Conservation (phyloP, 1,284 basidiomycete genomes). For the Leucoagaricus sp. region DNA sequence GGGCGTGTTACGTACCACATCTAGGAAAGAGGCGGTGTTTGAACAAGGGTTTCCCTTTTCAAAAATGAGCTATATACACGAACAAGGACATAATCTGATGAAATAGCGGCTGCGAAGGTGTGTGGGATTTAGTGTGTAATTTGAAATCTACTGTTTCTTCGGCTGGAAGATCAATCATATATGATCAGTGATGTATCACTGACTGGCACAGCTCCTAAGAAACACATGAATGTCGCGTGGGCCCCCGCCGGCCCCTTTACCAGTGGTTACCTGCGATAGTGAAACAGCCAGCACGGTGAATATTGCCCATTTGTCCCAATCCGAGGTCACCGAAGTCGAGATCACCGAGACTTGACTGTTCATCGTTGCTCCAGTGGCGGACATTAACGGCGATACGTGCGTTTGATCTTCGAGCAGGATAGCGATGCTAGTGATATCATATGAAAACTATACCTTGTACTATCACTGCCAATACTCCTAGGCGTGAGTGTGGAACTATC, state of each 20-base stretch:
- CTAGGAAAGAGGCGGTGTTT: too few species aligned
- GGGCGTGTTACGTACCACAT: too few species aligned
- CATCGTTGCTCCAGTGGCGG: neutral
- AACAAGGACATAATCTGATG: too few species aligned
- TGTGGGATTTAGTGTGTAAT: too few species aligned
- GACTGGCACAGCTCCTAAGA: neutral
- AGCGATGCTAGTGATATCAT: conserved; percentile 6
- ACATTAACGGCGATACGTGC: neutral
- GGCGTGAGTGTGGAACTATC: neutral
- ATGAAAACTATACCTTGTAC: conserved; percentile 2
- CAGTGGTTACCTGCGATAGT: neutral
- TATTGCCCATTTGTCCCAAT: neutral
- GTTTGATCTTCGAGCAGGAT: neutral
- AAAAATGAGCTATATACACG: too few species aligned
- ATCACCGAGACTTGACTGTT: neutral
- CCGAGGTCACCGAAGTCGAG: conserved; percentile 4
- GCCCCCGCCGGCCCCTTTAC: neutral
- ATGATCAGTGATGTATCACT: too few species aligned
- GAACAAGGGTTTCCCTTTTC: too few species aligned
- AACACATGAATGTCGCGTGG: conserved; percentile 6
- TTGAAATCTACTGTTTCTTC: too few species aligned
- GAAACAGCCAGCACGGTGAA: neutral
- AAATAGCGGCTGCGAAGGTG: too few species aligned
- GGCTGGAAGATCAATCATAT: too few species aligned
- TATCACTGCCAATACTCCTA: neutral